Evolutionary conservation across 1,284 basidiomycete genomes (phyloP), one percentile per base, ranked within the genome.

Genomic region (Melampsora americana): DNA sequence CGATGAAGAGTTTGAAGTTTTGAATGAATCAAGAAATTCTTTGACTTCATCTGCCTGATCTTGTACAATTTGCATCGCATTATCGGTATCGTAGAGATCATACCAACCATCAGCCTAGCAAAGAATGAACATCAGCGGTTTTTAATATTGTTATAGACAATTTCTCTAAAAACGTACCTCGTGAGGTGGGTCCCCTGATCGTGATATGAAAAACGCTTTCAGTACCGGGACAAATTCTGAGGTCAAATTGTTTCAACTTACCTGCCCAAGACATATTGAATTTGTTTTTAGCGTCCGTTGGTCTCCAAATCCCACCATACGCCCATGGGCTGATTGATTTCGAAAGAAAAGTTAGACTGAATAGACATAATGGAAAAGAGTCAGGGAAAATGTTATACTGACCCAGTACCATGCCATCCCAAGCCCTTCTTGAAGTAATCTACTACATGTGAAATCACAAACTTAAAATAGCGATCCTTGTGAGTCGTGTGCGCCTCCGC

Each of bases 61-160:
- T 42, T 26, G 48, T 35, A 79, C 59, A 23, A 79, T 78, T 60
- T 77, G 50, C 35, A 79, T 23, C 12, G 79, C 75, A 11, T 77
- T 14, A 53, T 80, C 79, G 2, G 28, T 77, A 56, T 79, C 79
- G 42, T 80, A 79, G n/a, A 80, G 48, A 30, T 78, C 77, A 44
- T 80, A 80, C 79, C 80, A 79, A 30, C 80, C 79, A 1, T 78
- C 79, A 14, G 80, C 78, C 77, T 74, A 23, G 28, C 26, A 42
- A 50, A 77, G 14, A 48, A 61, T 46, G 59, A 35, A 56, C 28
- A 59, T 64, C 30, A 42, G 39, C 32, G 50, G 32, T 39, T 59
- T n/a, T n/a, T 23, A 26, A 30, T n/a, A 18, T n/a, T 23, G 7
- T 23, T 11, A 42, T 23, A 6, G 23, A 20, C n/a, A 23, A 3